Conservation (phyloP, 129 eudicot genomes). For the Cynara cardunculus region DNA sequence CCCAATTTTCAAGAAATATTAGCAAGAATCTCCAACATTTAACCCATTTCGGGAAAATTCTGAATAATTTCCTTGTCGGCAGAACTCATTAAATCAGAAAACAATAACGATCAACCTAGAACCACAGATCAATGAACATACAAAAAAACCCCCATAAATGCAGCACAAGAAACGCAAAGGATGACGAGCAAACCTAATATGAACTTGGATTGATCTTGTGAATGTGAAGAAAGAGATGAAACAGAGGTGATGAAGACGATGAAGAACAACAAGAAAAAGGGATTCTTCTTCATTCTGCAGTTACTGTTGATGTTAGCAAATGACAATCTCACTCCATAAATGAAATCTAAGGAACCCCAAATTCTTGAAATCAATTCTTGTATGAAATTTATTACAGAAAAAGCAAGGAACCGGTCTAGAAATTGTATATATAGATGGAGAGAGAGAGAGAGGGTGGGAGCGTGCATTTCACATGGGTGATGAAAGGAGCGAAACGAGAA, state of each 20-base stretch:
- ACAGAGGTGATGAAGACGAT: conserved; percentile 34
- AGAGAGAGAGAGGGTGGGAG: conserved; percentile 16
- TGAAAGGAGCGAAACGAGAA: conserved; percentile 20
- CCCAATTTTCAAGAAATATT: conserved; percentile 9
- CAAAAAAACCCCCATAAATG: neutral
- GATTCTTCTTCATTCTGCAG: conserved; percentile 27
- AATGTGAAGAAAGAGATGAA: conserved; percentile 22
- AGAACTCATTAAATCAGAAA: neutral
- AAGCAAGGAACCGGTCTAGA: conserved; percentile 24
- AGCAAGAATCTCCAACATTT: conserved; percentile 11
- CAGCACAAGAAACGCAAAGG: neutral
- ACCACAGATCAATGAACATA: neutral
- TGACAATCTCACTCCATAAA: conserved; percentile 30
- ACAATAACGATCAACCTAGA: conserved; percentile 3
- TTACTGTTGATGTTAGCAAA: neutral
- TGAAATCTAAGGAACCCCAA: neutral
- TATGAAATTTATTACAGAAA: conserved; percentile 7
- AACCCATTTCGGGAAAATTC: conserved; percentile 9
- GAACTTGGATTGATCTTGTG: conserved; percentile 43
- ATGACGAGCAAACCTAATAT: conserved; percentile 40
- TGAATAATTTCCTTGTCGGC: neutral
- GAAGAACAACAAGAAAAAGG: conserved; percentile 15
- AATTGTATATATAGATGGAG: conserved; percentile 4
- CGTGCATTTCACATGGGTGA: conserved; percentile 25
- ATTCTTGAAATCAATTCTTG: neutral